Base-by-base conservation (phyloP, 208 protist species). In the Crithidia expoeki region DNA sequence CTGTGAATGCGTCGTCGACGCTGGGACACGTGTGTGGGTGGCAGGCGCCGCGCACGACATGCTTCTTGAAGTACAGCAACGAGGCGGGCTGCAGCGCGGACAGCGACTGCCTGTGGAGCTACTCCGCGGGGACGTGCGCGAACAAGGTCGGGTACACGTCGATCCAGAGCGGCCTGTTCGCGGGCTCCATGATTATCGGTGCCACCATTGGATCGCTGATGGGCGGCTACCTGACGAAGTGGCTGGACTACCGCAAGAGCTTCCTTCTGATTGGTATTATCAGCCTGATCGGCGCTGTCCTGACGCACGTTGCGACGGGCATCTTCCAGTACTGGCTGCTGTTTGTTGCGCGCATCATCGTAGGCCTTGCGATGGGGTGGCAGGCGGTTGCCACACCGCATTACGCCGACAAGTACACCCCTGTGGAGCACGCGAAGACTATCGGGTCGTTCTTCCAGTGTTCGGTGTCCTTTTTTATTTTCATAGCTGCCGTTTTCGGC, bases 381-480 rank as follows among this genome's bases (percentile, higher is more conserved):
- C 38, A 67, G 32, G 68, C 68, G 27, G 59, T 75, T 23, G 67
- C 53, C 1, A 60, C 72, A 17, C 72, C 76, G 4, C 44, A 68
- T 46, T 85, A 85, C 59, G 73, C 81, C 21, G 59, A 75, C 34
- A 60, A 73, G 46, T 68, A 63, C 25, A 65, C 47, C 44, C 80
- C 49, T 17, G 30, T 34, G 25, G 30, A 17, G 30, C 30, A 58
- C 30, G 30, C 10, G 25, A 58, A 58, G 30, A 58, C 76, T 33
- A 34, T 83, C 34, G 87, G 84, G 62, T 75, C 78, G 0, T 33
- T 90, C 25, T 89, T 89, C 51, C 80, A 89, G 65, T 74, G 86
- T 6, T 84, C 76, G 34, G 76, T 30, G 12, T 80, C 84, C 10
- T 80, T 90, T 36, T 82, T 80, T 40, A 81, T 73, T 23, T 81